phyloP scores from a whole-genome alignment of 345 rosid species.

The Corchorus olitorius region DNA sequence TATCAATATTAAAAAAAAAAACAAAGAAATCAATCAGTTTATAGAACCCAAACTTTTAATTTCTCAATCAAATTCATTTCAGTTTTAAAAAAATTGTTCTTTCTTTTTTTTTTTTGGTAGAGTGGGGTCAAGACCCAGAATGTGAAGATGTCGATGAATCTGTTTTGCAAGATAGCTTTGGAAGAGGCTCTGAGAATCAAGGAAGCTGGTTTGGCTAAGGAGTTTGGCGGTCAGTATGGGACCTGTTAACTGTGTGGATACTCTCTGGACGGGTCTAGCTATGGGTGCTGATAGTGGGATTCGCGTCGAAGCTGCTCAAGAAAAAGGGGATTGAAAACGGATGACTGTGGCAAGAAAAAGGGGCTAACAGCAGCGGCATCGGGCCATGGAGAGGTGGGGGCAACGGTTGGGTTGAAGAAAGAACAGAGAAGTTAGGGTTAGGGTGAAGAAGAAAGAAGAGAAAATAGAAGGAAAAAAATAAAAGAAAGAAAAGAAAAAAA shows the following conservation, averaged over 20 bases:
- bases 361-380: too few species aligned
- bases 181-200: slow-evolving; percentile 88
- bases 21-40: not conserved
- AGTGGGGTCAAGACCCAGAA: slow-evolving; percentile 89
- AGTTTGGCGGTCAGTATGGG: slow-evolving; percentile 85
- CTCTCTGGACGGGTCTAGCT: slow-evolving; percentile 89
- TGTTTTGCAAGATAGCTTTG: slow-evolving; percentile 91
- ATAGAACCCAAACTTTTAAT: not conserved
- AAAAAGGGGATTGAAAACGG: too few species aligned
- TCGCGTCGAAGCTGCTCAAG: slow-evolving; percentile 60
- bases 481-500: too few species aligned
- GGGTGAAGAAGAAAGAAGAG: too few species aligned
- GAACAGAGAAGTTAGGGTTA: too few species aligned
- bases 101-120: slow-evolving; percentile 30
- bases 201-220: slow-evolving; percentile 82
- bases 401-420: too few species aligned
- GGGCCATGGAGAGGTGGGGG: too few species aligned
- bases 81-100: not conserved
- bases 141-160: slow-evolving; percentile 99
- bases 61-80: not conserved
- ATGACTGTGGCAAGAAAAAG: too few species aligned
- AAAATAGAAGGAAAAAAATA: too few species aligned
- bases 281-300: slow-evolving; percentile 97
- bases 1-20: too few species aligned
- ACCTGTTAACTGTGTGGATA: slow-evolving; percentile 68